phyloP scores from a whole-genome alignment of 768 basidiomycete genomes.

The Melanogaster broomeanus region DNA sequence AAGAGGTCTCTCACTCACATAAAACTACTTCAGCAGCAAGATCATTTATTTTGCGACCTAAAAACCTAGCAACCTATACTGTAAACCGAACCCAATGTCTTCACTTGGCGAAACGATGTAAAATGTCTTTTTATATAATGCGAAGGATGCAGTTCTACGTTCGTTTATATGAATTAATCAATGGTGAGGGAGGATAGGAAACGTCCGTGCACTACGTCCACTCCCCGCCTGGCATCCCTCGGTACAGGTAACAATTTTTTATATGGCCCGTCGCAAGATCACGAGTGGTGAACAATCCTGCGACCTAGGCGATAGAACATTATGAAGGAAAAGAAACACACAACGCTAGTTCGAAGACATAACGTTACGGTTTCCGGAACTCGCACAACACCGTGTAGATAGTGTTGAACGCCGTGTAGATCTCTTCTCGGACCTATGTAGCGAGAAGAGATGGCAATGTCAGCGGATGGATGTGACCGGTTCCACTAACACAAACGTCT shows the following conservation, averaged over 20 bases:
- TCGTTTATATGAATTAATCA: constrained; percentile 24
- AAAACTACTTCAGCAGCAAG: no score
- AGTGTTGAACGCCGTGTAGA: constrained; percentile 98
- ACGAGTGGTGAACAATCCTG: background rate
- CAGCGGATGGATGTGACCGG: constrained; percentile 52
- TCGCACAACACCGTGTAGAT: constrained; percentile 98
- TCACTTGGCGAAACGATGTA: background rate
- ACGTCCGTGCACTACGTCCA: constrained; percentile 41
- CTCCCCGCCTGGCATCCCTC: constrained; percentile 31
- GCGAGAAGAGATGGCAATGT: constrained; percentile 41
- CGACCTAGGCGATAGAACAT: background rate
- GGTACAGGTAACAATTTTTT: constrained; percentile 26
- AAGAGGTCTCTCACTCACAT: no score
- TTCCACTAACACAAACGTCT: constrained; percentile 44
- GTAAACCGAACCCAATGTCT: no score
- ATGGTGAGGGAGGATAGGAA: constrained; percentile 30
- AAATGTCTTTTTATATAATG: no score
- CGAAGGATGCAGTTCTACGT: constrained; percentile 21
- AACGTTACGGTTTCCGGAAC: constrained; percentile 78
- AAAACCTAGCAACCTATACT: no score
- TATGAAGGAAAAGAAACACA: background rate
- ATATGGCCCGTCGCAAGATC: background rate
- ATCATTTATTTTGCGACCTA: no score
- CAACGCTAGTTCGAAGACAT: background rate
- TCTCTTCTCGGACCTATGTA: constrained; percentile 92